Evolutionary conservation across 495 filamentous ascomycete genomes (phyloP), one percentile per base, ranked within the genome.

Genomic region (Talaromyces wortmannii): DNA sequence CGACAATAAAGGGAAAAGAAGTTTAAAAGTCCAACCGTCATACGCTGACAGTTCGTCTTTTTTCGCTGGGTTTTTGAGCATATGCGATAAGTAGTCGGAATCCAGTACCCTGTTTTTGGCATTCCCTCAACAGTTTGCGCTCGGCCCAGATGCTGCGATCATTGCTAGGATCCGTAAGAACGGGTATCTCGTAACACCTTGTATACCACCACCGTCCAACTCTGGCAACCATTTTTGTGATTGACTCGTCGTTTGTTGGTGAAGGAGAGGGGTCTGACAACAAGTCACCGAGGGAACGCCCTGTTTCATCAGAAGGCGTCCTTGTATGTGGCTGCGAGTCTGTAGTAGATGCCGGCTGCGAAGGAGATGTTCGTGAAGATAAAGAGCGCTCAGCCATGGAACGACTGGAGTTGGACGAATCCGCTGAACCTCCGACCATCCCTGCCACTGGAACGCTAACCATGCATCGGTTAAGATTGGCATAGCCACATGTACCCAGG

Each of bases 191-290:
- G 67, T 97, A 97, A 75, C 91, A 96, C 50, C 86, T 80, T 5
- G 82, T 87, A 68, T 96, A 97, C 94, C 95, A 97, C 91, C 91
- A 98, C 42, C 95, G 77, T 13, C 94, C 95, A 7, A 98, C 92
- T 57, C 83, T 85, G 16, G 91, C 84, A 16, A 97, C 91, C 75
- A 95, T 95, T 62, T 90, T 91, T 4, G 89, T 88, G 61, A 97
- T 95, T 52, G 82, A 85, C 60, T 89, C 86, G 62, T 95, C 90
- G 6, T 82, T 79, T 16, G 76, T 74, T 3, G 80, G 73, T 23
- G 81, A 74, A 0, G 69, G 72, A 15, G 68, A 71, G 0, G 75
- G 75, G 55, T 87, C 84, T 52, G 78, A 82, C 58, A 90, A 83
- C 64, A 91, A 78, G 60, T 91, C 87, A 6, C 81, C 80, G 2